phyloP scores from a whole-genome alignment of 2,329 filamentous ascomycete genomes.

The Cadophora malorum region DNA sequence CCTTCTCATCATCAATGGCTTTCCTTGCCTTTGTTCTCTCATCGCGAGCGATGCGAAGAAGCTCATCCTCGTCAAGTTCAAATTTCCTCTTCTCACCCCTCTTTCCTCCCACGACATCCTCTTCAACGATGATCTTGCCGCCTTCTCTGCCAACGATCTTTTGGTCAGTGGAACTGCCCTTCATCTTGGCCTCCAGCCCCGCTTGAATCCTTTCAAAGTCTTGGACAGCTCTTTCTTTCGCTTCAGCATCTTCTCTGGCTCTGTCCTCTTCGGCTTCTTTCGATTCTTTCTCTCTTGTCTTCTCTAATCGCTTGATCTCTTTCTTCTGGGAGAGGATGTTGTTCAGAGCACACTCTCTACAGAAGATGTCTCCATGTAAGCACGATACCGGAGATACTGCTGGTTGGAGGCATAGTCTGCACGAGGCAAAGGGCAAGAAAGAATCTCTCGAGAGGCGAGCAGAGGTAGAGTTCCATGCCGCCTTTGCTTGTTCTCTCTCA shows the following conservation, averaged over 20 bases:
- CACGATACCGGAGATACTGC: conserved; percentile 86
- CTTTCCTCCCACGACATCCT: conserved; percentile 44
- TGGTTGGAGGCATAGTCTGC: conserved; percentile 82
- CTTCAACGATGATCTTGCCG: conserved; percentile 52
- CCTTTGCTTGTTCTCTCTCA: conserved; percentile 83
- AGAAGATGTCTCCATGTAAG: conserved; percentile 87
- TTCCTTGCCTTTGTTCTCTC: conserved; percentile 74
- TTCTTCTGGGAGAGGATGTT: conserved; percentile 92
- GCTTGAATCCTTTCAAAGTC: conserved; percentile 89
- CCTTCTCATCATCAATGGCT: conserved; percentile 76
- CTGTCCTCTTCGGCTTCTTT: conserved; percentile 67
- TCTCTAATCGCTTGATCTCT: conserved; percentile 84
- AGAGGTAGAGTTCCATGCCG: conserved; percentile 79
- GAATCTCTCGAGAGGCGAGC: conserved; percentile 90
- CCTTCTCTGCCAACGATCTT: conserved; percentile 50
- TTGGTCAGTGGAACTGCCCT: conserved; percentile 39
- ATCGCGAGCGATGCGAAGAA: conserved; percentile 70
- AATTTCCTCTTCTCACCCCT: conserved; percentile 74
- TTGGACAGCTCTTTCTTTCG: conserved; percentile 69
- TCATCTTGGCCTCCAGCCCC: conserved; percentile 57
- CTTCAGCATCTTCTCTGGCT: conserved; percentile 70
- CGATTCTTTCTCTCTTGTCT: conserved; percentile 64
- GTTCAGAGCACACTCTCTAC: conserved; percentile 87
- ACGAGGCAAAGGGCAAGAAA: conserved; percentile 90
- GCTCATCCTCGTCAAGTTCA: conserved; percentile 77